phyloP scores from a whole-genome alignment of 768 basidiomycete genomes.

The Cubamyces sp. region DNA sequence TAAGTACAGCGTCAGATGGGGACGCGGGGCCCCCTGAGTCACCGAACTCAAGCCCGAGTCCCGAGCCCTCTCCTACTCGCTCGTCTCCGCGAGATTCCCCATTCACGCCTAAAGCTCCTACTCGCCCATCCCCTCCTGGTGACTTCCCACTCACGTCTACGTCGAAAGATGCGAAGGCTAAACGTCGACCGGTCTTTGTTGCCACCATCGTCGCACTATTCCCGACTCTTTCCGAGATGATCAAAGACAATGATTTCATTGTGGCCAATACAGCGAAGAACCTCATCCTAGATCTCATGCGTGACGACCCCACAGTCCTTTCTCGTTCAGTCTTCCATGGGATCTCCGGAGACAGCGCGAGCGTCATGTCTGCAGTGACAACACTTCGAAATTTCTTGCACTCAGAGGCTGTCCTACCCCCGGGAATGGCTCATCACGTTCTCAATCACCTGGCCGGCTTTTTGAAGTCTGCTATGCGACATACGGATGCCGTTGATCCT shows the following conservation, averaged over 20 bases:
- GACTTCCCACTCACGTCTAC: too few species aligned
- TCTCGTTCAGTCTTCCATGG: constrained; percentile 64
- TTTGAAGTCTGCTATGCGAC: constrained; percentile 55
- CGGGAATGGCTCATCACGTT: constrained; percentile 63
- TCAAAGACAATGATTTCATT: constrained; percentile 54
- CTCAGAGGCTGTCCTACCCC: constrained; percentile 58
- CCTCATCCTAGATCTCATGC: constrained; percentile 65
- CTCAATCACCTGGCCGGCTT: constrained; percentile 76
- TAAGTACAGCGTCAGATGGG: constrained; percentile 40
- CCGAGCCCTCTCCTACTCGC: constrained; percentile 28
- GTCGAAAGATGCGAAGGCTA: constrained; percentile 38
- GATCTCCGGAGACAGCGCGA: constrained; percentile 54
- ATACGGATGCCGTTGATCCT: constrained; percentile 45
- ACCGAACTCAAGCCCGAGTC: constrained; percentile 26
- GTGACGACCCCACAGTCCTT: constrained; percentile 74
- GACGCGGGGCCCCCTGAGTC: constrained; percentile 32
- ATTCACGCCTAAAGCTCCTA: too few species aligned
- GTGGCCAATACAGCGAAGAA: constrained; percentile 62
- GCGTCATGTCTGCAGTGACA: constrained; percentile 51
- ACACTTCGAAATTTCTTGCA: constrained; percentile 62
- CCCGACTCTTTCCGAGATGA: constrained; percentile 54
- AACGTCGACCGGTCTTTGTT: constrained; percentile 70
- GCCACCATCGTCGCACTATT: constrained; percentile 60
- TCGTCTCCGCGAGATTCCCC: constrained; percentile 42
- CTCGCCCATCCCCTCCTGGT: too few species aligned